Evolutionary conservation across 192 early-diverging fungal genomes (phyloP).

Genomic region (Coemansia sp.): DNA sequence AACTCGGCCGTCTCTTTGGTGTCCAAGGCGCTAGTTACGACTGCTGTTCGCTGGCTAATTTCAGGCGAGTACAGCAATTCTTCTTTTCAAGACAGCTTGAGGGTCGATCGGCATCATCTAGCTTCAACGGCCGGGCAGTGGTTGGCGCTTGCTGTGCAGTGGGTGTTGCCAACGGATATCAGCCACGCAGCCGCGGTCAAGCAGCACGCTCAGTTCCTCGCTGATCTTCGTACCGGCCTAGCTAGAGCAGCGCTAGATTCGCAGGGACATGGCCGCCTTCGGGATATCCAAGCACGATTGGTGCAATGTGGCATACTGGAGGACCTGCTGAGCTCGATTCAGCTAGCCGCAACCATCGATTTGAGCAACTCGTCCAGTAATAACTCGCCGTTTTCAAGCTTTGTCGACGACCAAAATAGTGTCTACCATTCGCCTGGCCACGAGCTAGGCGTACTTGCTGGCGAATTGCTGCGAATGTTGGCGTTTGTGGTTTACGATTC

Average conservation of each 20-base stretch:
- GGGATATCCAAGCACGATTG: background rate
- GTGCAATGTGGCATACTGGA: slow-evolving; percentile 14
- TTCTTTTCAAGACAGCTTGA: background rate
- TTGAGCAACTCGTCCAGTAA: background rate
- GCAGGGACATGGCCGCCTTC: background rate
- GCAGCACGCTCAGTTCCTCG: slow-evolving; percentile 17
- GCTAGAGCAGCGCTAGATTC: slow-evolving; percentile 11
- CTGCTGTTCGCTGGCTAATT: slow-evolving; percentile 20
- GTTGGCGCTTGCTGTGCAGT: slow-evolving; percentile 14
- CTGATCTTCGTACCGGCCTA: slow-evolving; percentile 11
- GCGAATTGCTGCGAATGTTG: slow-evolving; percentile 25
- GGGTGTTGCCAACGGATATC: slow-evolving; percentile 18
- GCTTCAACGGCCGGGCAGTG: slow-evolving; percentile 5
- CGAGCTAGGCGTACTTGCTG: slow-evolving; percentile 13
- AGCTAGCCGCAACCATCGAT: slow-evolving; percentile 23
- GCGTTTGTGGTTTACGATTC: slow-evolving; percentile 38
- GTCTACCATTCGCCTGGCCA: background rate
- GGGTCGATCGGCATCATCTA: slow-evolving; percentile 2
- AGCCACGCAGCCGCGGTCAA: background rate
- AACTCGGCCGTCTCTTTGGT: background rate
- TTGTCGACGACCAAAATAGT: background rate
- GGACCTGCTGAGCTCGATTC: slow-evolving; percentile 19
- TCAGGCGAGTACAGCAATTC: background rate
- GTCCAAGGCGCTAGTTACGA: slow-evolving; percentile 4
- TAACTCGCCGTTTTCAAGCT: slow-evolving; percentile 11